These are phyloP conservation scores for Oryza brachyantha DNA, from an alignment of 176 grass and related monocot species.

Conservation along the genomic window DNA sequence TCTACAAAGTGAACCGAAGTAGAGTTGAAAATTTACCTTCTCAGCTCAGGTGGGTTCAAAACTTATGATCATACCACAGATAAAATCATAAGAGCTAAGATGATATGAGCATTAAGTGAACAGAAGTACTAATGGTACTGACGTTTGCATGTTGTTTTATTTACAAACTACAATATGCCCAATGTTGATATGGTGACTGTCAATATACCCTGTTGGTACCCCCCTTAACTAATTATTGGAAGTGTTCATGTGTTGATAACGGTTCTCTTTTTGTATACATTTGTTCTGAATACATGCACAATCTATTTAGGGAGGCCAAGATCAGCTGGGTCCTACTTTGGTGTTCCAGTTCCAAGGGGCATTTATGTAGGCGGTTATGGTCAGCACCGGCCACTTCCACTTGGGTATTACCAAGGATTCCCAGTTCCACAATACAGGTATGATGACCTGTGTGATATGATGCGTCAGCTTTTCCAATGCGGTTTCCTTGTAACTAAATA, in stretches of 20 bases:
- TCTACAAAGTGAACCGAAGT: neutral
- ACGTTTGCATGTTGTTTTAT: neutral
- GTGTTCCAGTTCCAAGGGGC: conserved; percentile 58
- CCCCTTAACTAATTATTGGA: neutral
- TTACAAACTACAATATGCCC: neutral
- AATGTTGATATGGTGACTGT: too few relatives aligned
- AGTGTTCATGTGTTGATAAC: neutral
- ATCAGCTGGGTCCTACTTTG: conserved; percentile 68
- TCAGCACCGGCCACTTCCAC: conserved; percentile 58
- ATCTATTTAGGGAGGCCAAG: conserved; percentile 66
- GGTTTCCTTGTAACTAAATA: neutral
- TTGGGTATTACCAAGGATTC: conserved; percentile 77
- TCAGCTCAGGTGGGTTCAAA: neutral
- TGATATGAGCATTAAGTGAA: neutral
- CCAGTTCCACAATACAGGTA: conserved; percentile 70
- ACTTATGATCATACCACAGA: neutral
- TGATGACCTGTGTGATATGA: conserved; percentile 22
- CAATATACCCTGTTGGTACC: neutral
- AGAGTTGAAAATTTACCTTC: neutral
- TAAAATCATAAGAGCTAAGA: neutral
- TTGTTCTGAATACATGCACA: conserved; percentile 1
- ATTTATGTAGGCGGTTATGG: conserved; percentile 59
- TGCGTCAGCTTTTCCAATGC: neutral
- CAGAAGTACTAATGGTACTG: neutral
- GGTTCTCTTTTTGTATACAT: neutral